Evolutionary conservation across 805 yeast genomes (phyloP).

Genomic region (Candida multigemmis): DNA sequence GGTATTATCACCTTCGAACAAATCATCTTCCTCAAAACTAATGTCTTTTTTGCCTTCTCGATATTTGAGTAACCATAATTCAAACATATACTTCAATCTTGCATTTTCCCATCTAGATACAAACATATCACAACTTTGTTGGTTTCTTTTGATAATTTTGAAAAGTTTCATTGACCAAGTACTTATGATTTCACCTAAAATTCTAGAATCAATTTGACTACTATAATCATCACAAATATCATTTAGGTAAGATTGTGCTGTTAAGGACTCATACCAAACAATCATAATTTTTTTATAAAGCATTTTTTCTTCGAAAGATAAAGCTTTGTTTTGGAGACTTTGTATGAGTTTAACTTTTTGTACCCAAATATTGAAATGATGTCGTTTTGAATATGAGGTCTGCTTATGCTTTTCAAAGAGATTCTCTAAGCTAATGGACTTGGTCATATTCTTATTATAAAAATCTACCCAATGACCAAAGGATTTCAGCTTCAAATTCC

Average conservation of each 20-base stretch:
- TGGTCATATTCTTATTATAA: too few relatives aligned
- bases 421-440: too few relatives aligned
- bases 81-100: constrained; percentile 20
- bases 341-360: constrained; percentile 1
- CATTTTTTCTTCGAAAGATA: constrained; percentile 8
- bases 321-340: constrained; percentile 6
- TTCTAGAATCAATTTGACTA: constrained; percentile 17
- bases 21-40: constrained; percentile 3
- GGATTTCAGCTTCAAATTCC: too few relatives aligned
- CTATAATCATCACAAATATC: constrained; percentile 21
- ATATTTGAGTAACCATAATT: constrained; percentile 25
- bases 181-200: constrained; percentile 15
- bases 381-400: too few relatives aligned
- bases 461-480: too few relatives aligned
- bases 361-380: too few relatives aligned
- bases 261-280: constrained; percentile 23
- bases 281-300: constrained; percentile 17
- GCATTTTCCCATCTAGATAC: constrained; percentile 20
- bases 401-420: too few relatives aligned
- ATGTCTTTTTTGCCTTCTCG: constrained; percentile 5
- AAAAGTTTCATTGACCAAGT: constrained; percentile 29
- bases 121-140: constrained; percentile 26
- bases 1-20: constrained; percentile 8
- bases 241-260: constrained; percentile 12
- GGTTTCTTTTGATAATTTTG: constrained; percentile 20